These are phyloP conservation scores for Venturia effusa DNA, from an alignment of 2,329 filamentous ascomycete genomes.

Conservation along the genomic window DNA sequence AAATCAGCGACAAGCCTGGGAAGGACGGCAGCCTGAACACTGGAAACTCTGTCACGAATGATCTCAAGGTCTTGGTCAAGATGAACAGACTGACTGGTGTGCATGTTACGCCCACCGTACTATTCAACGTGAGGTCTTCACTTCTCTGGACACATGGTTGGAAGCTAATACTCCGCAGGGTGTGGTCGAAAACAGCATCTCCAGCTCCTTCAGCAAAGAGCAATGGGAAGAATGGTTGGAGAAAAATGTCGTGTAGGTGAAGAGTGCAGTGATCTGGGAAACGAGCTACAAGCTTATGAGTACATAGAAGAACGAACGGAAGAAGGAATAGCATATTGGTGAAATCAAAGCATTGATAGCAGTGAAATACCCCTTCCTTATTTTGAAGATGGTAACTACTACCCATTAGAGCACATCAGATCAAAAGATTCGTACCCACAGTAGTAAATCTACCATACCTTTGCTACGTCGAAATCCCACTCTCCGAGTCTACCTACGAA, in stretches of 20 bases:
- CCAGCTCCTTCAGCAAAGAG: constrained; percentile 63
- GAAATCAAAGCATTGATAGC: neutral
- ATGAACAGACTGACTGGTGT: constrained; percentile 63
- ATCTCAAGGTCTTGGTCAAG: constrained; percentile 21
- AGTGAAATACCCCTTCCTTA: neutral
- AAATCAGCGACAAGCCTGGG: constrained; percentile 55
- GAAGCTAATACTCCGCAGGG: constrained; percentile 29
- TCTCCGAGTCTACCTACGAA: too few species aligned
- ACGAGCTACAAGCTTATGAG: neutral
- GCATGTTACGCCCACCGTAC: constrained; percentile 83
- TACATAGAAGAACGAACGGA: neutral
- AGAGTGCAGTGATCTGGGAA: neutral
- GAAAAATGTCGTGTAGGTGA: constrained; percentile 41
- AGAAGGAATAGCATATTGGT: neutral
- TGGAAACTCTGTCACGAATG: constrained; percentile 53
- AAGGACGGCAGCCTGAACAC: constrained; percentile 60
- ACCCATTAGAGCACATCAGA: neutral
- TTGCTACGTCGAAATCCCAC: too few species aligned
- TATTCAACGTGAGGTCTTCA: constrained; percentile 54
- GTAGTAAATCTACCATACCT: too few species aligned
- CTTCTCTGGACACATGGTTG: neutral
- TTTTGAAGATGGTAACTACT: neutral
- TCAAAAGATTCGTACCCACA: too few species aligned
- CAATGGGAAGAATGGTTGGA: constrained; percentile 81
- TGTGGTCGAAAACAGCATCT: constrained; percentile 67